Evolutionary conservation across 176 grass and related monocot species (phyloP), one percentile per base, ranked within the genome.

Genomic region (Eleusine indica): DNA sequence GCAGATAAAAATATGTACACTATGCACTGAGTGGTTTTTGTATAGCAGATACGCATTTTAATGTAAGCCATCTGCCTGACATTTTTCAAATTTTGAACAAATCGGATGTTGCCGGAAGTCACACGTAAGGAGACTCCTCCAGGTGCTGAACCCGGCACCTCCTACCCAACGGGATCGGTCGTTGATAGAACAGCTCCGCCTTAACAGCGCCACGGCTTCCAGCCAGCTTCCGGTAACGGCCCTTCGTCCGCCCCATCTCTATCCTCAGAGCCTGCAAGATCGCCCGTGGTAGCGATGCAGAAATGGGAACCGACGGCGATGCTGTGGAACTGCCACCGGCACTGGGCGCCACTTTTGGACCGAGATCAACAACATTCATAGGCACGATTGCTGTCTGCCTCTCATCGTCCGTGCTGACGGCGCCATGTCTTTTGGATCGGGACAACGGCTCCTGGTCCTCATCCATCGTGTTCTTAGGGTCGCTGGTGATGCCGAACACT

Each of bases 131-230:
- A 32, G 63, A 65, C 46, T 77, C 87, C 53, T 85, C 77, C 5
- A 85, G 72, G 72, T 89, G 87, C 70, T 89, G 83, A 39, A 85
- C 65, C n/a, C 83, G 73, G 72, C 87, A 89, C 71, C 87, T 63
- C 72, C 83, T 71, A 0, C 87, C 87, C 83, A 89, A 13, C 44
- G 87, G 71, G 32, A 85, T 89, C 25, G 82, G 87, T 1, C 87
- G 82, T 13, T 71, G 73, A 25, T 89, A 89, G 83, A 89, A 89
- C 35, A 81, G 28, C 35, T 89, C 83, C 43, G 63, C 54, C 77
- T 76, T 70, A 4, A 53, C 67, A 7, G 1, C 3, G 37, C 0
- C 42, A 6, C 77, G 42, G 7, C 77, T 18, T 32, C 79, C 43
- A 5, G 21, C 62, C 54, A 76, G 22, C 77, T 73, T 81, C 25